Evolutionary conservation across 768 basidiomycete genomes (phyloP).

Genomic region (Boletus subparvulus): DNA sequence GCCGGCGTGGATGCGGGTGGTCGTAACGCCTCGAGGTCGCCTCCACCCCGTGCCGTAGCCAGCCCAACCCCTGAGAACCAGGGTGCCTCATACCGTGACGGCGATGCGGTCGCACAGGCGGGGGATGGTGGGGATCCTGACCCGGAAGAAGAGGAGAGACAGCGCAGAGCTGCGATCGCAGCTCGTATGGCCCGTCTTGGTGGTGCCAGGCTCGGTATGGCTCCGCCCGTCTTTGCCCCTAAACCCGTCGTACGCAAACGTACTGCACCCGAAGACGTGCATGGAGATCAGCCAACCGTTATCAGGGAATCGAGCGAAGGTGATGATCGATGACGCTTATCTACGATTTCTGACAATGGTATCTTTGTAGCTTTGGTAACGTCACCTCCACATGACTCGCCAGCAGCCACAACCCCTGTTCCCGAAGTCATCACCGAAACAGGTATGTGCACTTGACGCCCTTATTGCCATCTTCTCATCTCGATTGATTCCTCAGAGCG

Average conservation of each 20-base stretch:
- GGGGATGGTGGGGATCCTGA: constrained; percentile 36
- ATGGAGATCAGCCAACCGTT: constrained; percentile 3
- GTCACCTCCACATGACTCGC: constrained; percentile 15
- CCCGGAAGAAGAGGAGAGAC: constrained; percentile 66
- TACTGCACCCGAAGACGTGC: constrained; percentile 23
- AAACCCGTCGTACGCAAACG: constrained; percentile 43
- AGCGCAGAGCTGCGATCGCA: constrained; percentile 82
- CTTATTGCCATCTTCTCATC: constrained; percentile 10
- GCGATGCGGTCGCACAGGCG: constrained; percentile 24
- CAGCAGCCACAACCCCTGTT: not conserved
- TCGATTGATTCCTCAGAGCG: constrained; percentile 12
- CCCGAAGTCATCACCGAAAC: constrained; percentile 9
- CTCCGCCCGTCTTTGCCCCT: constrained; percentile 65
- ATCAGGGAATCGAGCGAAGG: constrained; percentile 20
- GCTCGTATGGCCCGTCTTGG: constrained; percentile 93
- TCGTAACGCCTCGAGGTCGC: constrained; percentile 34
- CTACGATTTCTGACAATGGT: constrained; percentile 4
- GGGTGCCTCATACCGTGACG: constrained; percentile 25
- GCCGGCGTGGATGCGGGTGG: constrained; percentile 15
- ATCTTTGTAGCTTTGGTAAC: constrained; percentile 10
- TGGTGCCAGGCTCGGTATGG: constrained; percentile 81
- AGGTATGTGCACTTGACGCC: constrained; percentile 13
- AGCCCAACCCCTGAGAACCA: constrained; percentile 20
- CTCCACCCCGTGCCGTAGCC: constrained; percentile 29
- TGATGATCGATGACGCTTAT: not conserved